Percentiles rank a stretch among this genome's conserved stretches.
phyloP scores from a whole-genome alignment of 2,329 filamentous ascomycete species.

The Arthrobotrys iridis region DNA sequence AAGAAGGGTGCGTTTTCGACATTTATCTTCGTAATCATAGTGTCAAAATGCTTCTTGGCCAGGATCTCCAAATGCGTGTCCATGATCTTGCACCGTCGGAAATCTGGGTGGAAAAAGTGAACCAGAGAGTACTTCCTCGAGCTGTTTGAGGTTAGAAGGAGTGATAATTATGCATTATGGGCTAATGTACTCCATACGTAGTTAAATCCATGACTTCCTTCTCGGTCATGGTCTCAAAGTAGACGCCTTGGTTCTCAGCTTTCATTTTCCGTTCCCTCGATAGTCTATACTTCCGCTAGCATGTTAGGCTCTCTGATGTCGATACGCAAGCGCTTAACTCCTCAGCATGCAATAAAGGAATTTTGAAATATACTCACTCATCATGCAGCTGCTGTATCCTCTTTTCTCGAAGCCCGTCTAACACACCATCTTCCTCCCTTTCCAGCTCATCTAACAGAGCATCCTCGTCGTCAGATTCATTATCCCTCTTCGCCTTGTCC shows the following conservation, averaged over 20 bases:
- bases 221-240: slow-evolving; percentile 69
- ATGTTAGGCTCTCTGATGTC: too few relatives aligned
- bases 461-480: slow-evolving; percentile 67
- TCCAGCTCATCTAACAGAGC: slow-evolving; percentile 69
- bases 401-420: slow-evolving; percentile 69
- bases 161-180: neutral
- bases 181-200: slow-evolving; percentile 57
- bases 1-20: slow-evolving; percentile 71
- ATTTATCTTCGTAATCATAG: slow-evolving; percentile 69
- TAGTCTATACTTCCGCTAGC: slow-evolving; percentile 56
- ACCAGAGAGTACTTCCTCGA: slow-evolving; percentile 61
- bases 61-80: slow-evolving; percentile 63
- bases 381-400: slow-evolving; percentile 69
- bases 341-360: neutral
- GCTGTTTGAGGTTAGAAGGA: slow-evolving; percentile 20
- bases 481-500: slow-evolving; percentile 42
- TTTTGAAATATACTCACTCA: slow-evolving; percentile 61
- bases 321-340: too few relatives aligned
- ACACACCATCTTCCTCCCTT: slow-evolving; percentile 63
- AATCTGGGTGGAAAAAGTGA: slow-evolving; percentile 63
- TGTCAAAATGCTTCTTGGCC: slow-evolving; percentile 69
- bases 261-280: slow-evolving; percentile 66
- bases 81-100: slow-evolving; percentile 63
- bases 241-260: slow-evolving; percentile 66
- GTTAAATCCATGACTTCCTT: slow-evolving; percentile 67